Evolutionary conservation across 805 yeast genomes (phyloP).

Genomic region (Candida lessepsii): DNA sequence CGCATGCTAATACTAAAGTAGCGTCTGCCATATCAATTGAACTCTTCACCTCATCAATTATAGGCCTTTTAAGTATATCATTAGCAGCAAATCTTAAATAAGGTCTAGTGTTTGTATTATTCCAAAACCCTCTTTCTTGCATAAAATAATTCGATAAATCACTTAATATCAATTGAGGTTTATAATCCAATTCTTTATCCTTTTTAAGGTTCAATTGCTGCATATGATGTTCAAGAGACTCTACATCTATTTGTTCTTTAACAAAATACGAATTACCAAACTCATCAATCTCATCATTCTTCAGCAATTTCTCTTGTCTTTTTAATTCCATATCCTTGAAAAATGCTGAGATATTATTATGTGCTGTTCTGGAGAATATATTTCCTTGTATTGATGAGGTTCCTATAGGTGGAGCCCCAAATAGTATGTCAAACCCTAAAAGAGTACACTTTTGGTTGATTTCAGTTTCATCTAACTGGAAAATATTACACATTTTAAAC

Average conservation of each 20-base stretch:
- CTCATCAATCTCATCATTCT: conserved; percentile 3
- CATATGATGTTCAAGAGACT: conserved; percentile 6
- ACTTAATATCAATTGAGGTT: conserved; percentile 37
- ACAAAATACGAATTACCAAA: conserved; percentile 24
- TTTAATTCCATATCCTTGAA: conserved; percentile 28
- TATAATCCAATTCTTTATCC: conserved; percentile 19
- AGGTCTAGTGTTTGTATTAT: conserved; percentile 37
- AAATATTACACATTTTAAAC: conserved; percentile 26
- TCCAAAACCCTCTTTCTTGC: conserved; percentile 38
- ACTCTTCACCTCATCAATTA: conserved; percentile 25
- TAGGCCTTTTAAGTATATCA: conserved; percentile 25
- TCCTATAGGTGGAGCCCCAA: conserved; percentile 77
- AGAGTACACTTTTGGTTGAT: conserved; percentile 32
- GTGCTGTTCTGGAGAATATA: conserved; percentile 56
- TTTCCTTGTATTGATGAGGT: conserved; percentile 84
- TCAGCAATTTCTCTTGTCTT: conserved; percentile 6
- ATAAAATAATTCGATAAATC: conserved; percentile 35
- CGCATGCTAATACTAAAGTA: conserved; percentile 30
- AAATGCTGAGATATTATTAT: conserved; percentile 22
- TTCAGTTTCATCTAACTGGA: conserved; percentile 23
- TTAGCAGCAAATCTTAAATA: conserved; percentile 27
- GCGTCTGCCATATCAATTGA: conserved; percentile 43
- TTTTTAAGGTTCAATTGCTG: background rate
- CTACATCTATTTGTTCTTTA: conserved; percentile 26
- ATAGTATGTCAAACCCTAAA: conserved; percentile 57